Evolutionary conservation across 1,139 yeast genomes (phyloP), one percentile per base, ranked within the genome.

Genomic region (Torulaspora pretoriensis): DNA sequence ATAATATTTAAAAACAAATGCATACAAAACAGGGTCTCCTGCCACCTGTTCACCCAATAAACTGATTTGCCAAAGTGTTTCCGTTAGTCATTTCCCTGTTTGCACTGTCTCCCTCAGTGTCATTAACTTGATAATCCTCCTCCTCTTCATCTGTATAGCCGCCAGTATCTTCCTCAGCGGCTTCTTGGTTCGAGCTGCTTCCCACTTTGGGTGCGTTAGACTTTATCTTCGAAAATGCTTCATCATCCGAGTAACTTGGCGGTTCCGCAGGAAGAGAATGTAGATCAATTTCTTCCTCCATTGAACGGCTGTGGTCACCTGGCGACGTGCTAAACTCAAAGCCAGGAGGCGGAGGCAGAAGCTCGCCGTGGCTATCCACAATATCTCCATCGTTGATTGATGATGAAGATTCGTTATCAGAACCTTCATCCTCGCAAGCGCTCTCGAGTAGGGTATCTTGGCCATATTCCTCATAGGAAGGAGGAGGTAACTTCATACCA

Each of bases 401-500:
- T 1, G 61, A 64, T 9, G 55, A 54, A 30, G 55, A 52, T 17
- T 62, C 65, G 40, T 61, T 54, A 25, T 61, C 67, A 2, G 61
- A 59, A 8, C 53, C 65, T 23, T 63, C 66, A 44, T 66, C 69
- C 39, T 67, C 70, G 38, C 61, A 59, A 25, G 65, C 61, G 33
- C 69, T 63, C 46, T 67, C 72, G 14, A 69, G 45, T 22, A 69
- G 49, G 5, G 68, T 52, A 50, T 69, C 77, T 60, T 68, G 69
- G 4, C 58, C 63, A 46, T 73, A 77, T 23, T 71, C 69, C 27
- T 81, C 80, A 54, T 83, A 83, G 5, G 83, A 74, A 0, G 90
- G 90, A 3, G 89, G 85, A 1, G 89, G 88, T 12, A 84, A 80
- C 51, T 83, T 72, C 19, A 75, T 68, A 2, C 89, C 90, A 40